Evolutionary conservation across 2,329 filamentous ascomycete genomes (phyloP).

Genomic region (Cladosporium sp.): DNA sequence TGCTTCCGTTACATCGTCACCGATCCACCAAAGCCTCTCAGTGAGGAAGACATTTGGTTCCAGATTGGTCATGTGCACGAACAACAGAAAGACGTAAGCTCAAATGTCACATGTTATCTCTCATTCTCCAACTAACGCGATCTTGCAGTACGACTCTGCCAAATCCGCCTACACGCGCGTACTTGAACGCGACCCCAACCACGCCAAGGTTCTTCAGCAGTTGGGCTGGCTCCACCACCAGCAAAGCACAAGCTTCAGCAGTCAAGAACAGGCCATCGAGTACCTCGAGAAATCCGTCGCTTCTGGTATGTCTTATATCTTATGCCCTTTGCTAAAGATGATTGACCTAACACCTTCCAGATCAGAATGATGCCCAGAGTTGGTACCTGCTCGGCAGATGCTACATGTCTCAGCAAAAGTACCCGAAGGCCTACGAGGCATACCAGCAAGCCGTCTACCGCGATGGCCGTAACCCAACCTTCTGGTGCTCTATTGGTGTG

Average conservation of each 20-base stretch:
- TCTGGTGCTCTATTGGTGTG: constrained; percentile 99
- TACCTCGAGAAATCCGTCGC: constrained; percentile 95
- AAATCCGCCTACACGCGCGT: constrained; percentile 91
- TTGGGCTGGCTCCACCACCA: constrained; percentile 97
- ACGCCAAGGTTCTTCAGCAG: constrained; percentile 97
- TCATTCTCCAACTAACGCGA: constrained; percentile 24
- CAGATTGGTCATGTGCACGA: constrained; percentile 99
- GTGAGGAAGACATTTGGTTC: constrained; percentile 99
- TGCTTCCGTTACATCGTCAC: constrained; percentile 98
- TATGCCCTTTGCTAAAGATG: neutral
- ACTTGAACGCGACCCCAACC: constrained; percentile 87
- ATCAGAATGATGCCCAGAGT: constrained; percentile 92
- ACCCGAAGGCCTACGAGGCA: constrained; percentile 95
- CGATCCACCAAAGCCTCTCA: constrained; percentile 85
- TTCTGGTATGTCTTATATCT: constrained; percentile 60
- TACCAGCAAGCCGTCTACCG: constrained; percentile 99
- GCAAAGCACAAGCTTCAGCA: constrained; percentile 83
- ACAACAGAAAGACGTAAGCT: constrained; percentile 92
- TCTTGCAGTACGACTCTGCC: constrained; percentile 75
- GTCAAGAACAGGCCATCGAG: constrained; percentile 93
- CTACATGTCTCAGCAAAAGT: constrained; percentile 99
- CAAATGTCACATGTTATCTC: neutral
- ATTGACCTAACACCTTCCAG: constrained; percentile 43
- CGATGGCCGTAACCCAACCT: constrained; percentile 94
- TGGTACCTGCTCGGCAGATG: constrained; percentile 97